Base-by-base conservation (phyloP, 257 asterid species). In the Oldenlandia corymbosa region DNA sequence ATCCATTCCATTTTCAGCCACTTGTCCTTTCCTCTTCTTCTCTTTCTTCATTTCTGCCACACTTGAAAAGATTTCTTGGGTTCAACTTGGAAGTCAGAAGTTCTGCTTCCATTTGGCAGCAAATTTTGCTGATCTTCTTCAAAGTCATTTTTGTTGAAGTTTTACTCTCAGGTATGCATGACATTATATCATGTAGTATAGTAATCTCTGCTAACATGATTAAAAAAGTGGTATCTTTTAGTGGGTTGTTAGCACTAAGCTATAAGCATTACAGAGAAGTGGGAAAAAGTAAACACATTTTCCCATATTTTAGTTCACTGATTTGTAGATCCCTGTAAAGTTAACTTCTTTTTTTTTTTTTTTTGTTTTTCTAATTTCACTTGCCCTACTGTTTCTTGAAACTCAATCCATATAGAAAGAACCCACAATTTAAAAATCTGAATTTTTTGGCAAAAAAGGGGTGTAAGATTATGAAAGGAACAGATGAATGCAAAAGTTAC, bases 11-110 rank as follows among this genome's bases (percentile, higher is more conserved):
- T 21, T 27, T 30, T n/a, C 37, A 32, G 28, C 51, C 77, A 67
- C 79, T 53, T 62, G 62, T 67, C 62, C 65, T 64, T 64, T 66
- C 47, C 46, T 68, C 52, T 14, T 17, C 57, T 52, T n/a, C 47
- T 9, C 18, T 32, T 2, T 55, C 30, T 45, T 5, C n/a, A 32
- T 45, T 1, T 1, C 41, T 56, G 13, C 14, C 16, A 11, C 46
- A 46, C 66, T 69, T 69, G 18, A 41, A n/a, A n/a, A n/a, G n/a
- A n/a, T n/a, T n/a, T 60, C 21, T 55, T 61, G 67, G n/a, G 30
- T 20, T 7, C 30, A 1, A 17, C 17, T 31, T 51, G 39, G 3
- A 45, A 45, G 50, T 45, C 50, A 18, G 50, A 13, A n/a, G n/a
- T n/a, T n/a, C n/a, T n/a, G n/a, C n/a, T n/a, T n/a, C n/a, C n/a